Evolutionary conservation across 2,329 filamentous ascomycete species (phyloP).

Genomic region (Monosporascus sp.): DNA sequence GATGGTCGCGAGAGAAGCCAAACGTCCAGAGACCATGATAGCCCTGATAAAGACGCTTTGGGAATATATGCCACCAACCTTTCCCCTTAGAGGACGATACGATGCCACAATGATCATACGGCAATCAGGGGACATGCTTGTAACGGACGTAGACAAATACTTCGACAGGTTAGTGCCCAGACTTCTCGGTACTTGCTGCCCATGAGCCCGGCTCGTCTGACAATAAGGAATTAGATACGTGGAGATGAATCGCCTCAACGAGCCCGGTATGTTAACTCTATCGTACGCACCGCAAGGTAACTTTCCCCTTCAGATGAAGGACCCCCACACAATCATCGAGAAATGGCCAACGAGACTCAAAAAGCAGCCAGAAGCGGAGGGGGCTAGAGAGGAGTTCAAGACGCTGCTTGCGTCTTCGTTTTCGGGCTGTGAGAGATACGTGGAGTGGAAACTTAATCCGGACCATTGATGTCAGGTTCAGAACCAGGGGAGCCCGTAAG

Average conservation of each 20-base stretch:
- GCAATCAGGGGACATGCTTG: neutral
- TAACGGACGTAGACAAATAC: constrained; percentile 6
- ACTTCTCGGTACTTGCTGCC: neutral
- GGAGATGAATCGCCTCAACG: constrained; percentile 1
- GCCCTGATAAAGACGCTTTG: constrained; percentile 1
- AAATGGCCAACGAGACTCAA: constrained; percentile 27
- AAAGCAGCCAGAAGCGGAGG: constrained; percentile 8
- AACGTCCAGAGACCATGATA: neutral
- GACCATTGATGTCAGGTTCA: no score
- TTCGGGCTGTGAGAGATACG: constrained; percentile 4
- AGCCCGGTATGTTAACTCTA: neutral
- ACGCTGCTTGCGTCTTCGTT: neutral
- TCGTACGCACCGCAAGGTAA: no score
- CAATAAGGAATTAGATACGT: constrained; percentile 1
- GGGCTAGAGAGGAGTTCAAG: constrained; percentile 25
- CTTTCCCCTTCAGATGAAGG: constrained; percentile 18
- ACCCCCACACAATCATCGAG: constrained; percentile 26
- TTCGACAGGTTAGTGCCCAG: constrained; percentile 2
- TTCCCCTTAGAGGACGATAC: neutral
- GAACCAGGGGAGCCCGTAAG: no score
- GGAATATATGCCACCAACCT: constrained; percentile 7
- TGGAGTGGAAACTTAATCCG: constrained; percentile 3
- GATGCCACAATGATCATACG: constrained; percentile 1
- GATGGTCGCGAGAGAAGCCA: neutral
- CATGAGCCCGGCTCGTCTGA: neutral